Evolutionary conservation across 345 rosid species (phyloP).

Genomic region (Stellera chamaejasme): DNA sequence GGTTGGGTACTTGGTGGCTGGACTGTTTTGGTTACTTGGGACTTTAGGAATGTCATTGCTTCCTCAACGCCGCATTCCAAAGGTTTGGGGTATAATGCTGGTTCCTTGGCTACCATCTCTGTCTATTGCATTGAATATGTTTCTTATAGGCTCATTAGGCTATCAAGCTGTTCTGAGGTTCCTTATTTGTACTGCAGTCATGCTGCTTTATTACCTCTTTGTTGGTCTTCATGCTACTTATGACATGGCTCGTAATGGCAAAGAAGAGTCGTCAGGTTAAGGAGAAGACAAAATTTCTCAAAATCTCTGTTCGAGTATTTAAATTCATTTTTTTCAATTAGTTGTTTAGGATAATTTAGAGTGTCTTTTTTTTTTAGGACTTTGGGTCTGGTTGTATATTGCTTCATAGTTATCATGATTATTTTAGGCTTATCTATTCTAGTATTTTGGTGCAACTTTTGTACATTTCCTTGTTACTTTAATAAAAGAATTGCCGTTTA

Average conservation of each 20-base stretch:
- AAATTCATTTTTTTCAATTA: too few relatives aligned
- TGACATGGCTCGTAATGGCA: slow-evolving; percentile 57
- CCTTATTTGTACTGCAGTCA: slow-evolving; percentile 58
- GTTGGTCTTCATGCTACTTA: slow-evolving; percentile 89
- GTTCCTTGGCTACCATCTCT: slow-evolving; percentile 94
- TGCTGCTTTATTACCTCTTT: slow-evolving; percentile 65
- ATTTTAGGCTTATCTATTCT: too few relatives aligned
- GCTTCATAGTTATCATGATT: too few relatives aligned
- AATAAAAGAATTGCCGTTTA: too few relatives aligned
- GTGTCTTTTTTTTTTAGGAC: too few relatives aligned
- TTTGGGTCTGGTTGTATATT: too few relatives aligned
- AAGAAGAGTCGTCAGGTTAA: slow-evolving; percentile 11
- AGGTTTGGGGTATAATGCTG: slow-evolving; percentile 80
- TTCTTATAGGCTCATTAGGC: slow-evolving; percentile 77
- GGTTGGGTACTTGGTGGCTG: slow-evolving; percentile 45
- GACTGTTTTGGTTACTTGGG: slow-evolving; percentile 49
- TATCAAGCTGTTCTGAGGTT: slow-evolving; percentile 58
- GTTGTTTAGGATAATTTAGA: too few relatives aligned
- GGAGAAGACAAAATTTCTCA: too few relatives aligned
- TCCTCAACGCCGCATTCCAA: slow-evolving; percentile 49
- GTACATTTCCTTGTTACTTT: too few relatives aligned
- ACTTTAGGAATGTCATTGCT: slow-evolving; percentile 59
- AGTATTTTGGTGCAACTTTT: too few relatives aligned
- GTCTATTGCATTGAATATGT: slow-evolving; percentile 70
- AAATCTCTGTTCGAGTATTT: too few relatives aligned